Percentiles rank a stretch among this genome's conserved stretches.
phyloP scores from a whole-genome alignment of 2,329 filamentous ascomycete genomes.

The Thelonectria discophora region DNA sequence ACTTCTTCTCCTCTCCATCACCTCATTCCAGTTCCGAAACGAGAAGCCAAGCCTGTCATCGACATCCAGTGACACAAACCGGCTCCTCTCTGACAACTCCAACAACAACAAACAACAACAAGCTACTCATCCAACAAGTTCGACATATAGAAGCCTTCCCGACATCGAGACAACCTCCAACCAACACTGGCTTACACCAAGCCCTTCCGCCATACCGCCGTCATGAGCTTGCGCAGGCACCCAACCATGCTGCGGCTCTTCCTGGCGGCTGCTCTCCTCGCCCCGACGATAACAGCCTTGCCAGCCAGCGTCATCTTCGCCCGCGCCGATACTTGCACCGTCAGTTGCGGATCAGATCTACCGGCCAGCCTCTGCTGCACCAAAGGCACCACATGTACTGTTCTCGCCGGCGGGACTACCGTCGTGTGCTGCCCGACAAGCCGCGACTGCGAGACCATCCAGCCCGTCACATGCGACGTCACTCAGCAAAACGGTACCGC shows the following conservation, averaged over 20 bases:
- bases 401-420: slow-evolving; percentile 71
- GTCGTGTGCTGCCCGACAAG: slow-evolving; percentile 75
- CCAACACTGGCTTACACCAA: neutral
- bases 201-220: slow-evolving; percentile 12
- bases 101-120: too few species aligned
- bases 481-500: slow-evolving; percentile 65
- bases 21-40: neutral
- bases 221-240: slow-evolving; percentile 31
- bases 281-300: slow-evolving; percentile 53
- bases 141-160: neutral
- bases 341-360: slow-evolving; percentile 63
- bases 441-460: slow-evolving; percentile 66
- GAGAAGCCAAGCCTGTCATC: too few species aligned
- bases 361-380: slow-evolving; percentile 75
- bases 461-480: slow-evolving; percentile 71
- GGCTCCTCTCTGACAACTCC: too few species aligned
- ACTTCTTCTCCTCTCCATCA: slow-evolving; percentile 1
- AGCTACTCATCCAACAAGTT: neutral
- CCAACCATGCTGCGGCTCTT: slow-evolving; percentile 46
- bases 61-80: too few species aligned
- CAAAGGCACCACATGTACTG: slow-evolving; percentile 61
- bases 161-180: slow-evolving; percentile 2
- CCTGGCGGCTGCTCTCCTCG: slow-evolving; percentile 48
- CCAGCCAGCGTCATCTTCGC: slow-evolving; percentile 51
- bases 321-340: slow-evolving; percentile 60